Base-by-base conservation (phyloP, 371 early-diverging fungal genomes). In the Funneliformis caledonium region DNA sequence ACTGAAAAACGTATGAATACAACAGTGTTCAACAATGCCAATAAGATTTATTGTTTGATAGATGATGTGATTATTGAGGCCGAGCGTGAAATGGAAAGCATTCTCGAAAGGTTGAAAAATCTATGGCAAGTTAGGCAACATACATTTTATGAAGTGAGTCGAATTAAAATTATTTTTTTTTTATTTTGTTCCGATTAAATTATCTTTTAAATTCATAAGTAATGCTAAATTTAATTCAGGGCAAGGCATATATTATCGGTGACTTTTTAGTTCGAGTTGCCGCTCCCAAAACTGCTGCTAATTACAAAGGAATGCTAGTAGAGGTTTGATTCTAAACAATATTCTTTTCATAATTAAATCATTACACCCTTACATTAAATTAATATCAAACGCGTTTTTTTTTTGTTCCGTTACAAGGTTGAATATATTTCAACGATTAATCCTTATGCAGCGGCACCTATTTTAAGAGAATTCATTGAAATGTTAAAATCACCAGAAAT, bases 51-150 rank as follows among this genome's bases (percentile, higher is more conserved):
- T 75, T 45, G 45, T 16, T 43, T 80, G 43, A 61, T 80, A 16
- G 76, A 76, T 12, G 78, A 76, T 47, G 69, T 76, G 6, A 68
- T 81, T 26, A 59, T 81, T 33, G 75, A 75, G 50, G 59, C 77
- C 37, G 77, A 76, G 59, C 69, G 70, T 48, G 81, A 81, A 43
- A 48, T 75, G 52, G 81, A 81, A 33, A 33, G n/a, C n/a, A 76
- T 81, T 69, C 22, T 81, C 4, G 48, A 33, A 59, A 81, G 70
- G 47, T 60, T 81, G 42, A 75, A 69, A 56, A 76, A 75, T 70
- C 47, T 81, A 43, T 81, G 81, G 81, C 16, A n/a, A 9, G 4
- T 60, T 9, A 61, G 60, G 42, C 42, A 81, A 59, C n/a, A 4
- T 8, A 56, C 43, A 26, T 7, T 37, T 14, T 56, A 69, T 59